Base-by-base conservation (phyloP, 2,329 filamentous ascomycete species). In the Sphaceloma murrayae region DNA sequence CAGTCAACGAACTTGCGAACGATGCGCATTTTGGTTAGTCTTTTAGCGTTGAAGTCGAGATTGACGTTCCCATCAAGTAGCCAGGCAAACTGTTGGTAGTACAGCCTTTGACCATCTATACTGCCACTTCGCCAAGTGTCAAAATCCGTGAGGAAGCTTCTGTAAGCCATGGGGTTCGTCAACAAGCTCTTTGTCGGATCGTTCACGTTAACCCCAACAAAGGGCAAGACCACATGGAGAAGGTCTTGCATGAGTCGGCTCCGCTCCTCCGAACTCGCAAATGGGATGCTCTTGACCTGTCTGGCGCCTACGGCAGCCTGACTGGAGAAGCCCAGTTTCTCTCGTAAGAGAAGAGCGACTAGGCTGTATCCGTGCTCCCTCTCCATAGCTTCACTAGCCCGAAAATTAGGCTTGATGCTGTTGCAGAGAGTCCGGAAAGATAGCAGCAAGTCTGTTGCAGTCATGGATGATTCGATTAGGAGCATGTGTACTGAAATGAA, bases 341-440 rank as follows among this genome's bases (percentile, higher is more conserved):
- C 83, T 45, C 86, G 80, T 17, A 98, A 65, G 13, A 96, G 72
- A 62, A 87, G 78, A 30, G 83, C 83, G 40, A 98, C 67, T 26
- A 96, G 84, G 18, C 85, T 82, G 58, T 95, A 98, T 0, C 89
- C 93, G 53, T 93, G 91, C 48, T 94, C 87, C 55, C 85, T 80
- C 62, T 98, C 91, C 83, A 98, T 95, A 18, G 91, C 88, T 60
- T 98, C 93, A 53, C 91, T 96, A 53, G 96, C 96, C 51, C 91
- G 77, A 91, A 93, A 98, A 58, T 84, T 96, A 51, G 84, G 82
- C 52, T 84, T 82, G 39, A 95, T 83, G 48, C 85, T 85, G 51
- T 84, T 78, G 50, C 95, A 87, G 18, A 94, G 70, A 55, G 93
- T 82, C 55, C 93, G 79, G 2, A 93, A 78, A 1, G 88, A 80